Percentiles rank a stretch among this genome's conserved stretches.
Conservation (phyloP, 1,139 yeast species). For the Blastobotrys buckinghamii region DNA sequence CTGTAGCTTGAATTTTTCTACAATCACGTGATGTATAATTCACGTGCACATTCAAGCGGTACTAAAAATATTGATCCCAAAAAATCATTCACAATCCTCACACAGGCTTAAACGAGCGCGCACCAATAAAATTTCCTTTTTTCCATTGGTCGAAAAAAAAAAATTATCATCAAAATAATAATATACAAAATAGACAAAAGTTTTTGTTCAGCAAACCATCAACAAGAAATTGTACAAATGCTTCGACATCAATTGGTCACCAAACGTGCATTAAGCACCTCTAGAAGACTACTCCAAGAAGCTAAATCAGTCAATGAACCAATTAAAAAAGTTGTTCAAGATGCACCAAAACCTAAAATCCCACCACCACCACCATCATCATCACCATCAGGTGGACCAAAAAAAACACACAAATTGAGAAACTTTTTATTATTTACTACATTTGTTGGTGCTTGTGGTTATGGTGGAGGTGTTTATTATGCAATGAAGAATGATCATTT, state of each 20-base stretch:
- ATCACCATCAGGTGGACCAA: too few species aligned
- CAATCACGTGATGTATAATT: too few species aligned
- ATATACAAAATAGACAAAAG: too few species aligned
- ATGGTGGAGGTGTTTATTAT: slow-evolving; percentile 37
- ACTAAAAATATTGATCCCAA: too few species aligned
- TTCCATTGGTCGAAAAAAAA: too few species aligned
- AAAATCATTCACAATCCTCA: too few species aligned
- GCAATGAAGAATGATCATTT: slow-evolving; percentile 35
- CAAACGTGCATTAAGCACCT: not conserved
- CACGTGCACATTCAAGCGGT: too few species aligned
- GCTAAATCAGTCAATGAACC: not conserved
- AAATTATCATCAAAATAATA: too few species aligned
- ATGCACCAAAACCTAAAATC: not conserved
- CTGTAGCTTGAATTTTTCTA: too few species aligned
- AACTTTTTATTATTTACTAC: slow-evolving; percentile 28
- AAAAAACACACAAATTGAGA: slow-evolving; percentile 30
- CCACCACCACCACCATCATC: not conserved
- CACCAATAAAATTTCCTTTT: too few species aligned
- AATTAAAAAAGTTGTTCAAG: not conserved
- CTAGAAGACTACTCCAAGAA: not conserved
- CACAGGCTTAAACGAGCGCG: too few species aligned
- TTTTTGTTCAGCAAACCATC: too few species aligned
- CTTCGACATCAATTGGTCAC: slow-evolving; percentile 3
- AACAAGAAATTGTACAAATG: not conserved
- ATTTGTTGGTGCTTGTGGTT: slow-evolving; percentile 25